A percentile compares a stretch with the other conserved stretches of the same genome.
These are phyloP conservation scores for Guillardia theta DNA, from an alignment of 78 protist genomes.

Conservation along the genomic window DNA sequence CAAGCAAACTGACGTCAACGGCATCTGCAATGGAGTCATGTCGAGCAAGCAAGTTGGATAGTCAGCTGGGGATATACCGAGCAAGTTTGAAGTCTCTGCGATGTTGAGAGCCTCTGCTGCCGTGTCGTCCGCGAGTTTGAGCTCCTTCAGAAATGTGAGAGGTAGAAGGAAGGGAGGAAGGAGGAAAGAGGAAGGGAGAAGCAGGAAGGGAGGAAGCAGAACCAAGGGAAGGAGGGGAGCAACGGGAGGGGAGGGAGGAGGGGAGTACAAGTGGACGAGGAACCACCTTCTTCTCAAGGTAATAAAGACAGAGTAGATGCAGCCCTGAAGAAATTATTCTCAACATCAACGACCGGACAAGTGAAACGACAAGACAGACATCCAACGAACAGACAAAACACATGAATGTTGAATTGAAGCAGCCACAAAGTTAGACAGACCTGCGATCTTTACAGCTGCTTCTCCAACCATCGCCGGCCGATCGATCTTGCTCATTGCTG, in stretches of 20 bases:
- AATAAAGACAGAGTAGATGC: no score
- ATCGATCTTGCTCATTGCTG: not conserved
- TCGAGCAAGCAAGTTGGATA: no score
- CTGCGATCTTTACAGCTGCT: not conserved
- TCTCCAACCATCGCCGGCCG: not conserved
- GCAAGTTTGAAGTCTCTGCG: not conserved
- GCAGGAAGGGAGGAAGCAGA: not conserved
- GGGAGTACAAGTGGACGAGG: not conserved
- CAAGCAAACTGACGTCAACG: no score
- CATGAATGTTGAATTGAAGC: no score
- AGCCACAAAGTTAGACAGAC: no score
- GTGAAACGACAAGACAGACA: not conserved
- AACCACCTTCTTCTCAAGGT: no score
- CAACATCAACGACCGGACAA: not conserved
- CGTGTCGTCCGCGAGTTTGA: not conserved
- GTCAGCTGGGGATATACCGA: no score
- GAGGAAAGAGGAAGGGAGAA: not conserved
- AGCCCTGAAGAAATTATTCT: no score
- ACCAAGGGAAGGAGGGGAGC: not conserved
- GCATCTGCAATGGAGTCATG: no score
- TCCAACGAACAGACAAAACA: no score
- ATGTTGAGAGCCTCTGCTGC: not conserved
- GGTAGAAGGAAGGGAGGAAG: not conserved
- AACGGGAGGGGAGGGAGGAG: not conserved
- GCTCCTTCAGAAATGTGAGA: not conserved